Percentiles rank a stretch among this genome's conserved stretches.
phyloP scores from a whole-genome alignment of 345 rosid genomes.

The Dipteronia dyeriana region DNA sequence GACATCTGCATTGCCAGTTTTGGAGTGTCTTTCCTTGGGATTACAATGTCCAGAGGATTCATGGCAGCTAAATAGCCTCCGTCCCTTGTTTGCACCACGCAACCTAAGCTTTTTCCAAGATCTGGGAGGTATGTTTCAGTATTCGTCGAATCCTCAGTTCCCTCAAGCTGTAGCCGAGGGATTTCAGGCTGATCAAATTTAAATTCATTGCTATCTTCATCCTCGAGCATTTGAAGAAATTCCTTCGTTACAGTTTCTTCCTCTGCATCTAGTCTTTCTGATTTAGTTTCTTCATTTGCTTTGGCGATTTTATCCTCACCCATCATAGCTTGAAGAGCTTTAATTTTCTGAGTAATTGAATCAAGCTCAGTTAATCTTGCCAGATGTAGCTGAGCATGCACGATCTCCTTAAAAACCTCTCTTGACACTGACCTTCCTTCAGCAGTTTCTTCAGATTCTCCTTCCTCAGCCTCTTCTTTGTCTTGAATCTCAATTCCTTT shows the following conservation, averaged over 20 bases:
- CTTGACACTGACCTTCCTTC: conserved; percentile 51
- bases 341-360: conserved; percentile 86
- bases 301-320: conserved; percentile 39
- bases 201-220: conserved; percentile 49
- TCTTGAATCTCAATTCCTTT: conserved; percentile 85
- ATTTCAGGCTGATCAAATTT: conserved; percentile 44
- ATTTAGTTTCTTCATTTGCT: conserved; percentile 49
- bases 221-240: conserved; percentile 84
- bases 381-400: conserved; percentile 62
- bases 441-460: conserved; percentile 38
- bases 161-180: conserved; percentile 49
- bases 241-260: conserved; percentile 84
- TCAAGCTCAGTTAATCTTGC: conserved; percentile 73
- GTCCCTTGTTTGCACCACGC: conserved; percentile 83
- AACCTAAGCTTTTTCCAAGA: conserved; percentile 85
- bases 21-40: conserved; percentile 72
- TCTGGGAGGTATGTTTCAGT: conserved; percentile 70
- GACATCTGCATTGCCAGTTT: conserved; percentile 93
- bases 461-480: conserved; percentile 28
- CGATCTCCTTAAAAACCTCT: conserved; percentile 67
- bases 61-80: conserved; percentile 89
- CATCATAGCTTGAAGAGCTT: conserved; percentile 87
- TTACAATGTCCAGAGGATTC: conserved; percentile 66
- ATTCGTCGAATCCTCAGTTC: conserved; percentile 29
- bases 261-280: conserved; percentile 75